Evolutionary conservation across 768 basidiomycete genomes (phyloP).

Genomic region (Antrodiella citrinella): DNA sequence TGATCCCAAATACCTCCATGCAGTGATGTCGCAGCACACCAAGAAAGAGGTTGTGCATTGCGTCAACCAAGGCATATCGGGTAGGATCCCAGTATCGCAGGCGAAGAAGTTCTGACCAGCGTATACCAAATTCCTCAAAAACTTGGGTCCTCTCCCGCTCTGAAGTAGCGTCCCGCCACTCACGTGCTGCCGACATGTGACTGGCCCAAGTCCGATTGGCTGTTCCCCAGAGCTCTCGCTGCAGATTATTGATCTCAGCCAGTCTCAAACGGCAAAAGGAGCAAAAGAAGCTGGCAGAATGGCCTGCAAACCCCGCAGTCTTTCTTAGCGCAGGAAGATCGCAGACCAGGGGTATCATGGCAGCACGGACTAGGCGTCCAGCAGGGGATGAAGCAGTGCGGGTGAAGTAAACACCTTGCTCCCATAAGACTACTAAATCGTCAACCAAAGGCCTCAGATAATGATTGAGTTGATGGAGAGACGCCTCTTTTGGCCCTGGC

Average conservation of each 20-base stretch:
- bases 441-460: conserved; percentile 27
- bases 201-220: neutral
- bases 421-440: conserved; percentile 25
- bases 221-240: neutral
- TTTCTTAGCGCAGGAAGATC: conserved; percentile 19
- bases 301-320: neutral
- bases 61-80: conserved; percentile 25
- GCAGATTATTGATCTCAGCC: conserved; percentile 4
- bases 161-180: conserved; percentile 14
- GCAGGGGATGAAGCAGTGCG: conserved; percentile 14
- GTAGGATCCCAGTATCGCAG: conserved; percentile 34
- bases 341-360: conserved; percentile 23
- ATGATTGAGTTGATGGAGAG: conserved; percentile 25
- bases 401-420: conserved; percentile 21
- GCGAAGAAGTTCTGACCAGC: conserved; percentile 22
- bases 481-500: conserved; percentile 30
- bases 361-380: conserved; percentile 22
- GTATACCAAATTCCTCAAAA: conserved; percentile 16
- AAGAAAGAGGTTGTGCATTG: conserved; percentile 34
- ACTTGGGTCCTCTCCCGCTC: conserved; percentile 5
- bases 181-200: neutral
- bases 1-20: conserved; percentile 17
- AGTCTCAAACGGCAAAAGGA: conserved; percentile 2
- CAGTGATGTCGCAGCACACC: conserved; percentile 27
- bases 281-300: conserved; percentile 5